A percentile compares a stretch with the other conserved stretches of the same genome.
Conservation (phyloP, 352 stramenopile genomes). For the Plasmopara viticola region DNA sequence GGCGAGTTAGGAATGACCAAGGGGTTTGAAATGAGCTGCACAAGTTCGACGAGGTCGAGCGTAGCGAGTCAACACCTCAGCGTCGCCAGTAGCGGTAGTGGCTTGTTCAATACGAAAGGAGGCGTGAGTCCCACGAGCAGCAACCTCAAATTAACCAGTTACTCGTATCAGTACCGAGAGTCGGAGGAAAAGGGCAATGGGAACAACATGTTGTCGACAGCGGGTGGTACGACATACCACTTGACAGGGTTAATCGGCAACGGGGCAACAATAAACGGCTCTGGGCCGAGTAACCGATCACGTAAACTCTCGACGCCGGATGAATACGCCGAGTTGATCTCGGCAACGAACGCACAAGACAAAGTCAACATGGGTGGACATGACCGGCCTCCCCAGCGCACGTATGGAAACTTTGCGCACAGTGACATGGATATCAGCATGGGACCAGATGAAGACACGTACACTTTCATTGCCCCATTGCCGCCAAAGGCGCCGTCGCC, state of each 20-base stretch:
- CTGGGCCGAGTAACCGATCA: conserved; percentile 4
- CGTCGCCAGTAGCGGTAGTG: conserved; percentile 19
- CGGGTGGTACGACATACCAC: conserved; percentile 18
- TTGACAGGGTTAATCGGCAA: conserved; percentile 24
- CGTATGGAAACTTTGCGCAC: conserved; percentile 16
- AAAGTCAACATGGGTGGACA: conserved; percentile 12
- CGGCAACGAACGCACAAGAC: conserved; percentile 24
- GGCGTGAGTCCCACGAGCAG: conserved; percentile 31
- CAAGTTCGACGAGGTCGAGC: conserved; percentile 26
- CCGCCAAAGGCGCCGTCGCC: not conserved
- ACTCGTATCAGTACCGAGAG: conserved; percentile 30
- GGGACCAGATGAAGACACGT: conserved; percentile 21
- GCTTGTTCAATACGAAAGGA: conserved; percentile 37
- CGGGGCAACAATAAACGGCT: conserved; percentile 11
- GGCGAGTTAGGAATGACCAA: conserved; percentile 26
- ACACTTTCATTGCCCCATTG: conserved; percentile 20
- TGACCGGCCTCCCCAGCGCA: conserved; percentile 1
- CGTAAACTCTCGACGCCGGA: conserved; percentile 26
- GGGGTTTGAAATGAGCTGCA: conserved; percentile 24
- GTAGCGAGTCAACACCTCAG: conserved; percentile 18
- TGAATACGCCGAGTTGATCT: conserved; percentile 33
- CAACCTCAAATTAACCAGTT: conserved; percentile 26
- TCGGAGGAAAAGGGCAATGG: conserved; percentile 17
- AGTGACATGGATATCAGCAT: conserved; percentile 22
- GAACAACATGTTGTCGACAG: conserved; percentile 5